Evolutionary conservation across 2,329 filamentous ascomycete species (phyloP).

Genomic region (Blastomyces gilchristii): DNA sequence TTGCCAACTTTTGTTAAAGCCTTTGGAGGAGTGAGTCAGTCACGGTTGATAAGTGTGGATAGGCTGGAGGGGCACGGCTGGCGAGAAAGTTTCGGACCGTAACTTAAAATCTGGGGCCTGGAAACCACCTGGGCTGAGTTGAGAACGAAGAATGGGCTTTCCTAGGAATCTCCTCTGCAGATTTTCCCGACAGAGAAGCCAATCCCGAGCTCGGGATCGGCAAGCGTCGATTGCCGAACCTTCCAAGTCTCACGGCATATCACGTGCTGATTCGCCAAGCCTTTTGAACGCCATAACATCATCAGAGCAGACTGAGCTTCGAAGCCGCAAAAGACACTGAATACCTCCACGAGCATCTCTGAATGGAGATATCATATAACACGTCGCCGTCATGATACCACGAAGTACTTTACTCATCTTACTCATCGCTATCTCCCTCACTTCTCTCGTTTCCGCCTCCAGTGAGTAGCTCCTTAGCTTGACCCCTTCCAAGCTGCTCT

Average conservation of each 20-base stretch:
- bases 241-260: not conserved
- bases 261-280: not conserved
- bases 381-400: slow-evolving; percentile 17
- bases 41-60: too few relatives aligned
- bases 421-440: slow-evolving; percentile 21
- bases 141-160: too few relatives aligned
- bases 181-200: not conserved
- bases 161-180: too few relatives aligned
- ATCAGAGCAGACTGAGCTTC: not conserved
- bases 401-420: slow-evolving; percentile 17
- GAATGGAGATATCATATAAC: not conserved
- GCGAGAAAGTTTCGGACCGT: too few relatives aligned
- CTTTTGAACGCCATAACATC: not conserved
- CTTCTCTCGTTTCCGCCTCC: slow-evolving; percentile 25
- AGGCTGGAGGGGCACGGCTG: too few relatives aligned
- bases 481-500: not conserved
- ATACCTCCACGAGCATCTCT: not conserved
- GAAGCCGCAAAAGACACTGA: too few relatives aligned
- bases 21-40: not conserved
- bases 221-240: not conserved
- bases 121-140: too few relatives aligned
- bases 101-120: too few relatives aligned
- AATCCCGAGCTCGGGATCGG: not conserved
- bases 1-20: not conserved
- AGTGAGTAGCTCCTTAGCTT: slow-evolving; percentile 22